These are phyloP conservation scores for Hydnomerulius pinastri DNA, from an alignment of 768 basidiomycete species.

Conservation along the genomic window DNA sequence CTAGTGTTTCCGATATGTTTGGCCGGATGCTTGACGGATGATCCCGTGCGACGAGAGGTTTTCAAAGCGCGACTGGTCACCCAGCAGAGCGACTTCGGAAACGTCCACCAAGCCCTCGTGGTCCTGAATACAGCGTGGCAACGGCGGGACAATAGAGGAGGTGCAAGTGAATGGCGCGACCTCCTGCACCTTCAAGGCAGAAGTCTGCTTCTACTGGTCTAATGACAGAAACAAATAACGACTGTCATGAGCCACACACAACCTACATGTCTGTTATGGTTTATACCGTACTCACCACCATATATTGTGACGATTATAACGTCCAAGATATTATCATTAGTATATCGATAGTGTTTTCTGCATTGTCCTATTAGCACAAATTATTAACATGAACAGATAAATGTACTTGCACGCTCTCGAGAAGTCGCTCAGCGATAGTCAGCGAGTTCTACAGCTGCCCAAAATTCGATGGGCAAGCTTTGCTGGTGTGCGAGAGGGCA, in stretches of 20 bases:
- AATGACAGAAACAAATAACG: slow-evolving; percentile 8
- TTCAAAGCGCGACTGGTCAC: slow-evolving; percentile 57
- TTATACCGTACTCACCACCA: slow-evolving; percentile 21
- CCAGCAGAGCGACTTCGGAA: slow-evolving; percentile 61
- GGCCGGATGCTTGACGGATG: slow-evolving; percentile 73
- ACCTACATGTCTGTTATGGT: not conserved
- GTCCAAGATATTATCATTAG: slow-evolving; percentile 13
- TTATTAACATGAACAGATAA: not conserved
- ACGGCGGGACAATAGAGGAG: slow-evolving; percentile 56
- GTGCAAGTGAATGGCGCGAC: slow-evolving; percentile 61
- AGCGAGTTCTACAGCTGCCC: no score
- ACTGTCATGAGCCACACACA: slow-evolving; percentile 2
- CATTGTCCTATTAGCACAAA: slow-evolving; percentile 11
- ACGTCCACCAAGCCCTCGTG: slow-evolving; percentile 55
- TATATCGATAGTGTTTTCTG: slow-evolving; percentile 15
- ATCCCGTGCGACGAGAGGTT: slow-evolving; percentile 56
- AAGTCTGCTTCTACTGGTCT: slow-evolving; percentile 30
- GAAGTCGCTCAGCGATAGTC: not conserved
- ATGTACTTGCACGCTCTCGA: slow-evolving; percentile 2
- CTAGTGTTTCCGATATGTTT: slow-evolving; percentile 75
- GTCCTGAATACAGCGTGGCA: slow-evolving; percentile 75
- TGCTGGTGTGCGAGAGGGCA: not conserved
- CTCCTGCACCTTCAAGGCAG: slow-evolving; percentile 39
- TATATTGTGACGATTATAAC: slow-evolving; percentile 9
- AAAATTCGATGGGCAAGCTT: no score